Percentiles rank a stretch among this genome's conserved stretches.
Evolutionary conservation across 2,329 filamentous ascomycete species (phyloP).

Genomic region (Hypoxylon rubiginosum): DNA sequence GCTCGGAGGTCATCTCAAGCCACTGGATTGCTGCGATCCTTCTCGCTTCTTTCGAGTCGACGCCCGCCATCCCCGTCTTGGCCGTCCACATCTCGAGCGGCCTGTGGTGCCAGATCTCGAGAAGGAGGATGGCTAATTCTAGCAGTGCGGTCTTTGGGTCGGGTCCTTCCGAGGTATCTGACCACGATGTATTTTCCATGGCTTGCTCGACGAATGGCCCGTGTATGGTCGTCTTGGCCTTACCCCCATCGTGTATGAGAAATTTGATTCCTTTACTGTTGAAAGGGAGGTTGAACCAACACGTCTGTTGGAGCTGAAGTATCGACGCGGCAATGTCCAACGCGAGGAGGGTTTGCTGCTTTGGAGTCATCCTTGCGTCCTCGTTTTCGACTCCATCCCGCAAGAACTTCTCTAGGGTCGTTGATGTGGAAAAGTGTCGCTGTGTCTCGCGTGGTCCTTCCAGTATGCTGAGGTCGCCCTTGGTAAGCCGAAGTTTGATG

Average conservation of each 20-base stretch:
- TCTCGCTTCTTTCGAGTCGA: conserved; percentile 10
- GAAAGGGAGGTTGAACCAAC: conserved; percentile 4
- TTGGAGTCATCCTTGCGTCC: not conserved
- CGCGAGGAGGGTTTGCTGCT: conserved; percentile 1
- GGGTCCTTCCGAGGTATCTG: not conserved
- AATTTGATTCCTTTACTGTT: conserved; percentile 10
- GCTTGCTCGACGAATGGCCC: conserved; percentile 22
- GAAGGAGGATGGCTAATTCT: conserved; percentile 46
- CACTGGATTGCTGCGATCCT: conserved; percentile 20
- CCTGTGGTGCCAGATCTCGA: conserved; percentile 46
- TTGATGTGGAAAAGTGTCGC: not conserved
- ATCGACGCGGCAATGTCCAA: conserved; percentile 3
- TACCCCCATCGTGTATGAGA: not conserved
- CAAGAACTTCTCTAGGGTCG: conserved; percentile 1
- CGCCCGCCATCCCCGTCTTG: conserved; percentile 6
- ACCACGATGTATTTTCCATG: not conserved
- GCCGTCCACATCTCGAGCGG: conserved; percentile 30
- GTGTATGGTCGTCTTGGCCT: not conserved
- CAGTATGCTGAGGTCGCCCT: conserved; percentile 1
- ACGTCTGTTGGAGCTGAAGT: conserved; percentile 2
- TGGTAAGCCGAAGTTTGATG: conserved; percentile 11
- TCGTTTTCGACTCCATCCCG: not conserved
- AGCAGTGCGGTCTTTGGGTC: conserved; percentile 39
- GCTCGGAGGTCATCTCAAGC: conserved; percentile 14
- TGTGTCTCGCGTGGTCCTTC: conserved; percentile 3